These are phyloP conservation scores for Albophoma yamanashiensis DNA, from an alignment of 2,329 filamentous ascomycete species.

Conservation along the genomic window DNA sequence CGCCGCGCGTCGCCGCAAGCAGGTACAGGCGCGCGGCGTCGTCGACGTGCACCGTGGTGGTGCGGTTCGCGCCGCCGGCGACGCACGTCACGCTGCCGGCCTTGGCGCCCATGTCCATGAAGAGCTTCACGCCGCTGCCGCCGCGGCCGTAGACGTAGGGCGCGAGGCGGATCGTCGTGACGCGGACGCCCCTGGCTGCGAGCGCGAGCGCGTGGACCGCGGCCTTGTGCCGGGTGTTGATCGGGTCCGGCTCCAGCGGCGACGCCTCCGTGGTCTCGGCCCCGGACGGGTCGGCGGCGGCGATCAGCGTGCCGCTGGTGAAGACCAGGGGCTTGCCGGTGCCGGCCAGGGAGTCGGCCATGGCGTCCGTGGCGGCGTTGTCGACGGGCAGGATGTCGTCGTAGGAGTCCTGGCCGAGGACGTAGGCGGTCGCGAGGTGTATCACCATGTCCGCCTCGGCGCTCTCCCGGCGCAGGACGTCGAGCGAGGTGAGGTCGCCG, in stretches of 20 bases:
- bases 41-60: conserved; percentile 26
- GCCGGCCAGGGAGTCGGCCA: conserved; percentile 20
- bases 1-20: conserved; percentile 21
- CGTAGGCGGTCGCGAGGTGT: conserved; percentile 25
- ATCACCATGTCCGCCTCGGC: conserved; percentile 30
- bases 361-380: conserved; percentile 22
- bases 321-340: conserved; percentile 22
- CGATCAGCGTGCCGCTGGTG: conserved; percentile 19
- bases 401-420: not conserved
- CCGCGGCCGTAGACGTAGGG: conserved; percentile 33
- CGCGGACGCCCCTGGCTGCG: conserved; percentile 19
- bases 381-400: conserved; percentile 17
- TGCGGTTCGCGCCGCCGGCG: conserved; percentile 16
- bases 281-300: conserved; percentile 12
- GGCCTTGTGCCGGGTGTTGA: conserved; percentile 14
- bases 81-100: conserved; percentile 18
- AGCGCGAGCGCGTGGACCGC: conserved; percentile 18
- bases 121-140: conserved; percentile 23
- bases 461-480: conserved; percentile 25
- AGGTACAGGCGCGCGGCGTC: conserved; percentile 31
- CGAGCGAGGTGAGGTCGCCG: conserved; percentile 26
- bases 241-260: conserved; percentile 9
- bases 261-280: conserved; percentile 15
- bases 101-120: conserved; percentile 18
- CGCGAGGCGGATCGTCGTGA: conserved; percentile 25